A percentile compares a stretch with the other conserved stretches of the same genome.
These are phyloP conservation scores for Nemania diffusa DNA, from an alignment of 2,329 filamentous ascomycete genomes.

Conservation along the genomic window DNA sequence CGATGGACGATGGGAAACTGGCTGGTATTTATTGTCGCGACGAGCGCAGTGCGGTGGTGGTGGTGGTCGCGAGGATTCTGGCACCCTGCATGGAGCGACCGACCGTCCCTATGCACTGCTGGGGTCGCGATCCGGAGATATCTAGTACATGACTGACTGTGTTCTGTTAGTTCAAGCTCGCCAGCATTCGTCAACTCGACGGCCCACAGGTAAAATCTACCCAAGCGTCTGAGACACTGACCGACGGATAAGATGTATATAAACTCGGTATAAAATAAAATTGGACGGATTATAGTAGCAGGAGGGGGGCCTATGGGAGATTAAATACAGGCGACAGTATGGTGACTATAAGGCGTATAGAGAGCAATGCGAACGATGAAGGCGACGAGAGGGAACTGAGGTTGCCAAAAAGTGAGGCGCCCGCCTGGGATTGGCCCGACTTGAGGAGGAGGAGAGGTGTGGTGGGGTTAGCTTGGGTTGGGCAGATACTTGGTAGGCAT, in stretches of 20 bases:
- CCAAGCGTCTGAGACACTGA: conserved; percentile 42
- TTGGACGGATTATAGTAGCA: conserved; percentile 8
- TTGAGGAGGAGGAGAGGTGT: conserved; percentile 38
- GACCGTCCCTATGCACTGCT: conserved; percentile 47
- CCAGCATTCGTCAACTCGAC: conserved; percentile 27
- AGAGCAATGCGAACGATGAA: conserved; percentile 42
- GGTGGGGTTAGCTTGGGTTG: conserved; percentile 21
- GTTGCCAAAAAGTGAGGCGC: conserved; percentile 49
- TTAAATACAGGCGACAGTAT: conserved; percentile 43
- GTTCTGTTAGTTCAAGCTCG: conserved; percentile 43
- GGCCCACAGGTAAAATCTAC: conserved; percentile 32
- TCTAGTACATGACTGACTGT: conserved; percentile 54
- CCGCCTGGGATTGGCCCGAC: conserved; percentile 45
- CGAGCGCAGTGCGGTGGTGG: conserved; percentile 24
- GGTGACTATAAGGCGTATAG: conserved; percentile 20
- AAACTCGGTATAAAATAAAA: conserved; percentile 11
- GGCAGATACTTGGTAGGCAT: neutral
- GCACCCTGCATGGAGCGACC: conserved; percentile 36
- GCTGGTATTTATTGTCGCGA: conserved; percentile 44
- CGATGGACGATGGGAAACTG: conserved; percentile 35
- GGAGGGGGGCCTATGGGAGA: conserved; percentile 17
- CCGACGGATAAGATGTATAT: conserved; percentile 28
- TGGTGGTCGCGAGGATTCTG: conserved; percentile 35
- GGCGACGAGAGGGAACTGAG: conserved; percentile 40
- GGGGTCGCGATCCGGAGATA: conserved; percentile 45